Base-by-base conservation (phyloP, 306 rosid genomes). In the Cucumis hystrix region DNA sequence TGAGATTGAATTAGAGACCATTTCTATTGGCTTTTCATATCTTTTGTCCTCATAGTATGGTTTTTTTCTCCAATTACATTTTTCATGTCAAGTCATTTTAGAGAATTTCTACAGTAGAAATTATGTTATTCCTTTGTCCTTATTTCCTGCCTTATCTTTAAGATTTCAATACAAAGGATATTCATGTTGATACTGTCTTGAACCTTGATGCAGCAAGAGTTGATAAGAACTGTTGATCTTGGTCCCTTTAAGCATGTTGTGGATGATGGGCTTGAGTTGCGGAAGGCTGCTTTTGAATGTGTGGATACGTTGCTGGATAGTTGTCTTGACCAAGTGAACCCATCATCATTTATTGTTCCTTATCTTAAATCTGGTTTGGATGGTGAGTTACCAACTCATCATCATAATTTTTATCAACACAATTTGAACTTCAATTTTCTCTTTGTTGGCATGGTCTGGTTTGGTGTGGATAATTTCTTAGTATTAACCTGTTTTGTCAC, bases 241-340 rank as follows among this genome's bases (percentile, higher is more conserved):
- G 99, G 99, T 64, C 99, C 99, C 83, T 96, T 96, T 82, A 96
- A 96, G 88, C 99, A 96, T 88, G 89, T 81, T 81, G 99, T 96
- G 84, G 99, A 96, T 84, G 99, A 96, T 86, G 99, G 99, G 61
- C 99, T 96, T 79, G 99, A 96, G 85, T 86, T 96, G 85, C 89
- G 99, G 84, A 96, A 96, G 95, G 99, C 99, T 73, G 99, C 99
- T 82, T 96, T 96, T 77, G 99, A 96, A 83, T 92, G 99, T 37
- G 98, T 96, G 78, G 99, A 96, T 82, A 92, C 98, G 47, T 86
- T 96, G 87, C 89, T 96, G 54, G 99, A 92, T 79, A 92, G 97
- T 83, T 96, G 99, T 85, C 99, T 96, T 68, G 98, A 96, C 87
- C 99, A 96, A 89, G 96, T 96, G 88, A 92, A 96, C 83, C 99